A percentile compares a stretch with the other conserved stretches of the same genome.
Evolutionary conservation across 2,329 filamentous ascomycete species (phyloP).

Genomic region (Fusarium irregulare): DNA sequence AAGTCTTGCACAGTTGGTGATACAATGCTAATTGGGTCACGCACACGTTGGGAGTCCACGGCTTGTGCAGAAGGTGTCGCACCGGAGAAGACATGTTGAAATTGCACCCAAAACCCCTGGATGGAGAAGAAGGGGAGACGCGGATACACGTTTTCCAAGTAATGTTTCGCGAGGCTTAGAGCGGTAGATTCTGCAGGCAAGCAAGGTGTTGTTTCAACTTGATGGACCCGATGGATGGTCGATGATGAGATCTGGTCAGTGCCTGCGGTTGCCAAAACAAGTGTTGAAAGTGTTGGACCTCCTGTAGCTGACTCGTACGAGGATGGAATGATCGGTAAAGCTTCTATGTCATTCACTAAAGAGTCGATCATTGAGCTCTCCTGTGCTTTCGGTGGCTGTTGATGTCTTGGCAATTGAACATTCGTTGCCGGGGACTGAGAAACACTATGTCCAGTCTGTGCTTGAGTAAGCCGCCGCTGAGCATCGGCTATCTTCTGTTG

Average conservation of each 20-base stretch:
- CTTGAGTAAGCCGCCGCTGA: neutral
- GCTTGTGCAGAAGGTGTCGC: neutral
- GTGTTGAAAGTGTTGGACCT: neutral
- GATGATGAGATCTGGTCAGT: constrained; percentile 9
- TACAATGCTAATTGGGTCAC: neutral
- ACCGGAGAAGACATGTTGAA: constrained; percentile 13
- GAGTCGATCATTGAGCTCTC: constrained; percentile 12
- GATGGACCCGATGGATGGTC: neutral
- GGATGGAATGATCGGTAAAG: constrained; percentile 3
- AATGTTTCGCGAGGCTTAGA: neutral
- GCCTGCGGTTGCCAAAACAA: constrained; percentile 11
- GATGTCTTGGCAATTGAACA: neutral
- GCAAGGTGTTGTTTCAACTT: neutral
- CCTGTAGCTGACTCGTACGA: constrained; percentile 1
- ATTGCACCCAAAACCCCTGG: constrained; percentile 15
- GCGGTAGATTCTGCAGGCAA: constrained; percentile 1
- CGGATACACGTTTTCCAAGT: constrained; percentile 4
- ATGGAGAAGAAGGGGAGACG: constrained; percentile 22
- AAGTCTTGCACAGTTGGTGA: neutral
- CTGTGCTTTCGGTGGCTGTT: neutral
- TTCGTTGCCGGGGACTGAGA: neutral
- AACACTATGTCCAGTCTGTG: neutral
- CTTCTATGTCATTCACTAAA: constrained; percentile 6
- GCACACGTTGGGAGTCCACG: neutral
- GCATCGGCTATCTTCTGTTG: constrained; percentile 6